Evolutionary conservation across 345 rosid genomes (phyloP), one percentile per base, ranked within the genome.

Genomic region (Camelina laxa): DNA sequence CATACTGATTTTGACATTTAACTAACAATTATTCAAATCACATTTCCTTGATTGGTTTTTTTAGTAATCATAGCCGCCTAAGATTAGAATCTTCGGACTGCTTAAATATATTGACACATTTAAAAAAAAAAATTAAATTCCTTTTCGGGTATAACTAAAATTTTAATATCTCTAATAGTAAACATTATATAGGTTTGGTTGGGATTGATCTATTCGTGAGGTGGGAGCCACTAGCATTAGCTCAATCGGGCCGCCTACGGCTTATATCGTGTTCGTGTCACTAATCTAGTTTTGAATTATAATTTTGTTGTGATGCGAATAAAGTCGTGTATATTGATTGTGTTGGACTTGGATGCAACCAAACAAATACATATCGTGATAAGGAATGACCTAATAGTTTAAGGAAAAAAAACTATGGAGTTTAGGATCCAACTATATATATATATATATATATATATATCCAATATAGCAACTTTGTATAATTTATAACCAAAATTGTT

Each of bases 1-100:
- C 74, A 69, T 69, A 13, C 21, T 75, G 75, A 75, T 61, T 31
- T 42, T 45, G 75, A 75, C 75, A 62, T 61, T 53, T 75, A 69
- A 48, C 75, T 61, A 75, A 69, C 58, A 42, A n/a, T 42, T 13
- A 62, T 51, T 35, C 63, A 41, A 53, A 54, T 73, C 64, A 61
- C 58, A 75, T 61, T 54, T 68, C 17, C 57, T 20, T 62, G 48
- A 60, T 69, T 69, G 51, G 4, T 69, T 15, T 44, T 31, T 17
- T 53, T 15, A 44, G 55, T 61, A n/a, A 33, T 53, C 16, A 44
- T 69, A 75, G 74, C 75, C 75, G 65, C 79, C 79, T 53, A 54
- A 53, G 64, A 69, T 62, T 69, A 62, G 30, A 69, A 69, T 62
- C 22, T 24, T 42, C 15, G 79, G 64, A 47, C 74, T 68, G 64